Evolutionary conservation across 2,329 filamentous ascomycete species (phyloP), one percentile per base, ranked within the genome.

Genomic region (Aspergillus felis): DNA sequence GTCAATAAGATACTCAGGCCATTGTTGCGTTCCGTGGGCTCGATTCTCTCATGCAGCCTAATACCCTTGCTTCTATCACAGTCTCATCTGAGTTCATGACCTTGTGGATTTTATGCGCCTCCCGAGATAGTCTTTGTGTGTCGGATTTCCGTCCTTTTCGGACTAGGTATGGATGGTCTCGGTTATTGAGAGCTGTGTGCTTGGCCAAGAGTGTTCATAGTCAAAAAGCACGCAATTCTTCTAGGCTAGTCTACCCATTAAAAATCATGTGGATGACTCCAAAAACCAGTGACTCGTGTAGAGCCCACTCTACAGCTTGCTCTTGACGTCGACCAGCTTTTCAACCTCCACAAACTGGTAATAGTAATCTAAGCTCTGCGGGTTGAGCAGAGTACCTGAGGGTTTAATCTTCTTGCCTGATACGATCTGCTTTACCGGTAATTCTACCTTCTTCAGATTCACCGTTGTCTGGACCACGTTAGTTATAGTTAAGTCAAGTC

Each of bases 341-440:
- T 91, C 88, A 0, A 90, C 82, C 68, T 86, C 84, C 4, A 86
- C 87, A 74, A 93, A 94, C 67, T 85, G 86, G 65, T 94, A 92
- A 68, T 91, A 94, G 67, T 82, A 93, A 32, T 91, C 81, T 57
- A 94, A 73, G 61, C 88, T 89, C 66, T 88, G 76, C 0, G 90
- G 90, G 67, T 95, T 94, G 54, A 89, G 74, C 66, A 94, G 73
- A 3, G 90, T 93, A 1, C 89, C 89, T 51, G 87, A 90, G 0
- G 89, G 84, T 73, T 88, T 91, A 68, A 94, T 84, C 25, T 77
- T 83, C 64, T 86, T 85, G 0, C 90, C 90, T 0, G 84, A 91
- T 0, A 94, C 87, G 61, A 94, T 94, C 68, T 90, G 87, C 76
- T 94, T 94, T 29, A 94, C 88, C 0, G 90, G 90, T 53, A 94